Conservation (phyloP, 495 filamentous ascomycete species). For the Stereocaulon alpinum region DNA sequence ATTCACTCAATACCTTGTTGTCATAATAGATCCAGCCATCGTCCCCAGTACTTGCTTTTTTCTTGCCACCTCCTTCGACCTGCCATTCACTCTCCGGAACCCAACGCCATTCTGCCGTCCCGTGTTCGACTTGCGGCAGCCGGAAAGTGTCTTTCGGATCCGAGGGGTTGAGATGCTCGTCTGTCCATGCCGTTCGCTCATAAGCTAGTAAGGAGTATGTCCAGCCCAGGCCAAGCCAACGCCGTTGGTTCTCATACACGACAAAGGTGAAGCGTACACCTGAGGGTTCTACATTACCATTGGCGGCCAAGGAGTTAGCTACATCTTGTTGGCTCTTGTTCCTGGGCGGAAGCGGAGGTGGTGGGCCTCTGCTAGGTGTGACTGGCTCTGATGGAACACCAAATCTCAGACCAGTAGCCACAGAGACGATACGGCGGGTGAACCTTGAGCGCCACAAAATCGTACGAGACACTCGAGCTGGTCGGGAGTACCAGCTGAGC, state of each 20-base stretch:
- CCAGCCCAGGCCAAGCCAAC: conserved; percentile 94
- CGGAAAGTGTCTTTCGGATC: conserved; percentile 73
- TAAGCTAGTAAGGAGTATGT: conserved; percentile 81
- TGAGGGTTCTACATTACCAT: conserved; percentile 46
- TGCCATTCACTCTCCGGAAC: conserved; percentile 73
- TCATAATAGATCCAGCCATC: conserved; percentile 97
- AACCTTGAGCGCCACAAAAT: conserved; percentile 82
- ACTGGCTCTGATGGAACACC: conserved; percentile 29
- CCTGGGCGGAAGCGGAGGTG: conserved; percentile 25
- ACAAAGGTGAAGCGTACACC: conserved; percentile 94
- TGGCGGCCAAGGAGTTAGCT: conserved; percentile 39
- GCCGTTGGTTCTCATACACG: conserved; percentile 89
- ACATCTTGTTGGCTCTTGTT: conserved; percentile 34
- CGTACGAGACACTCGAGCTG: conserved; percentile 71
- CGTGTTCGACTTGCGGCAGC: conserved; percentile 75
- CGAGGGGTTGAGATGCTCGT: conserved; percentile 80
- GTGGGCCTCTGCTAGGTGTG: conserved; percentile 19
- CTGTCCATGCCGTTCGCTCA: conserved; percentile 85
- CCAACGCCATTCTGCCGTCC: conserved; percentile 81
- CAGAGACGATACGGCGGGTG: conserved; percentile 53
- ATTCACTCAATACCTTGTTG: conserved; percentile 60
- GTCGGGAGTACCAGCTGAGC: conserved; percentile 83
- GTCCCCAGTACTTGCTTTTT: conserved; percentile 40
- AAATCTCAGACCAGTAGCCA: conserved; percentile 73
- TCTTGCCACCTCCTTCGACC: conserved; percentile 64